These are phyloP conservation scores for Fusarium sacchari DNA, from an alignment of 2,329 filamentous ascomycete species.

Conservation along the genomic window DNA sequence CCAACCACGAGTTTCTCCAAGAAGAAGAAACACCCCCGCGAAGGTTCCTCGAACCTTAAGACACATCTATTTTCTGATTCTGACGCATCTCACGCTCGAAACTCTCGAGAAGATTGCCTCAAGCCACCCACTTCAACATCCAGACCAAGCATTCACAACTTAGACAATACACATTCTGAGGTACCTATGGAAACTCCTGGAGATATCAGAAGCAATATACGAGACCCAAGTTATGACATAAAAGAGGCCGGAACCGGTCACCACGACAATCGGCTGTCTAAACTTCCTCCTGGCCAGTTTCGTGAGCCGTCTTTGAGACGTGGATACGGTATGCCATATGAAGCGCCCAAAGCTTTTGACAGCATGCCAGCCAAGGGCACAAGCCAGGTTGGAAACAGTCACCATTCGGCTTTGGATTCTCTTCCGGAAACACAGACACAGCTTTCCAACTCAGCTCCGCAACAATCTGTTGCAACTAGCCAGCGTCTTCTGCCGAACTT, in stretches of 20 bases:
- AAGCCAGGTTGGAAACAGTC: not conserved
- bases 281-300: not conserved
- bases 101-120: not conserved
- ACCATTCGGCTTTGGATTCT: not conserved
- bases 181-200: too few relatives aligned
- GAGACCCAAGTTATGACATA: not conserved
- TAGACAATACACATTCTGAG: not conserved
- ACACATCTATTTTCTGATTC: not conserved
- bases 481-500: rapidly evolving
- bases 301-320: conserved; percentile 21
- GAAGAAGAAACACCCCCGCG: not conserved
- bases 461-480: not conserved
- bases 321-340: not conserved
- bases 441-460: not conserved
- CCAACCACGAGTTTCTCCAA: not conserved
- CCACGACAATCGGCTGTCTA: conserved; percentile 6
- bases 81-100: not conserved
- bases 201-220: not conserved
- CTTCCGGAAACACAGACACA: not conserved
- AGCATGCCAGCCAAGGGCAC: not conserved
- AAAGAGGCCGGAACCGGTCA: not conserved
- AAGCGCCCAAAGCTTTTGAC: not conserved
- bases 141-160: not conserved
- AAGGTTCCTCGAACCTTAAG: not conserved
- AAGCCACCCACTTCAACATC: not conserved